These are phyloP conservation scores for Claviceps cyperi DNA, from an alignment of 2,329 filamentous ascomycete species.

Conservation along the genomic window DNA sequence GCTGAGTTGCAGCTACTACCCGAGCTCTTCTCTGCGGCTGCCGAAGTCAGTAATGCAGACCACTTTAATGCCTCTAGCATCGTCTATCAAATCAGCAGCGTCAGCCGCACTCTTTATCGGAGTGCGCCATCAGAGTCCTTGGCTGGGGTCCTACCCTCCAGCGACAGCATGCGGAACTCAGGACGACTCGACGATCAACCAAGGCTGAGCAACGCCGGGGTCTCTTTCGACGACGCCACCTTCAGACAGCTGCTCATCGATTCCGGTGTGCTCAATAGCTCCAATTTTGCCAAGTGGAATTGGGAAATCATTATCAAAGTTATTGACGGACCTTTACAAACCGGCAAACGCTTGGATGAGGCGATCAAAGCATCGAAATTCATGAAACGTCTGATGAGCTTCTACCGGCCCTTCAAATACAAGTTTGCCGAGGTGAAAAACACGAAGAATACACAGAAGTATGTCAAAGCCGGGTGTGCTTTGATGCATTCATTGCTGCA, in stretches of 20 bases:
- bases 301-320: slow-evolving; percentile 87
- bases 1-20: slow-evolving; percentile 76
- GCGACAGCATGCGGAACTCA: slow-evolving; percentile 33
- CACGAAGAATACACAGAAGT: slow-evolving; percentile 86
- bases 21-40: slow-evolving; percentile 64
- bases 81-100: slow-evolving; percentile 95
- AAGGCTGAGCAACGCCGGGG: slow-evolving; percentile 28
- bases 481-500: slow-evolving; percentile 77
- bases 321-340: slow-evolving; percentile 83
- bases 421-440: slow-evolving; percentile 83
- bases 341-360: slow-evolving; percentile 83
- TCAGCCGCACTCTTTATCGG: slow-evolving; percentile 81
- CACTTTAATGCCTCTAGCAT: slow-evolving; percentile 76
- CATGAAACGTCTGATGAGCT: slow-evolving; percentile 84
- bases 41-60: slow-evolving; percentile 54
- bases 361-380: slow-evolving; percentile 93
- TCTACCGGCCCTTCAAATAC: slow-evolving; percentile 94
- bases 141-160: slow-evolving; percentile 25
- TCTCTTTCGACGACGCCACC: slow-evolving; percentile 43
- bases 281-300: slow-evolving; percentile 91
- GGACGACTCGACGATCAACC: slow-evolving; percentile 40
- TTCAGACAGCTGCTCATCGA: slow-evolving; percentile 56
- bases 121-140: slow-evolving; percentile 41
- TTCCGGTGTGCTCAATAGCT: slow-evolving; percentile 73
- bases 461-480: slow-evolving; percentile 78